Evolutionary conservation across 768 basidiomycete genomes (phyloP).

Genomic region (Macrolepiota fuliginosa): DNA sequence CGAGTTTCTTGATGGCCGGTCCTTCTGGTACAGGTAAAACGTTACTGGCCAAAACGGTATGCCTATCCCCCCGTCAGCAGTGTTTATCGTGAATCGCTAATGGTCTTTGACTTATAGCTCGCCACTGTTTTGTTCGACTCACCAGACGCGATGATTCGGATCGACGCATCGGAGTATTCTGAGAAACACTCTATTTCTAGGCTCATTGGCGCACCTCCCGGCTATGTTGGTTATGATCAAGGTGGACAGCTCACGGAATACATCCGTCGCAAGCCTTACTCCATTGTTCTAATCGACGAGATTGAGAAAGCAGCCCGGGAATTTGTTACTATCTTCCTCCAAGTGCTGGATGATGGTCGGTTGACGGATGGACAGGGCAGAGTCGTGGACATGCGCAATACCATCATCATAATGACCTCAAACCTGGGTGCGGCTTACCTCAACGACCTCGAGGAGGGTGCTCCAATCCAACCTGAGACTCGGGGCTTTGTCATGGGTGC

Average conservation of each 20-base stretch:
- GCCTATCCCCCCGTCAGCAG: slow-evolving; percentile 23
- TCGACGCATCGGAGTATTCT: slow-evolving; percentile 93
- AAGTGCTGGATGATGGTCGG: slow-evolving; percentile 90
- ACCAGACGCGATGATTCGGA: slow-evolving; percentile 86
- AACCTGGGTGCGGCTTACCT: slow-evolving; percentile 82
- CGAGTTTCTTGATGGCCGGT: slow-evolving; percentile 91
- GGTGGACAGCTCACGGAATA: slow-evolving; percentile 94
- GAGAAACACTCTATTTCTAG: slow-evolving; percentile 60
- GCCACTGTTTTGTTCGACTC: slow-evolving; percentile 90
- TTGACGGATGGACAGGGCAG: slow-evolving; percentile 94
- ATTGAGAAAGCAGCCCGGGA: slow-evolving; percentile 87
- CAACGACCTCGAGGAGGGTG: slow-evolving; percentile 70
- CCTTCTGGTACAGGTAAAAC: slow-evolving; percentile 93
- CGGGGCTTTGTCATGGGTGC: slow-evolving; percentile 71
- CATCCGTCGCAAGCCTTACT: slow-evolving; percentile 87
- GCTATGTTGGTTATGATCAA: slow-evolving; percentile 89
- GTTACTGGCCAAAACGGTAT: slow-evolving; percentile 82
- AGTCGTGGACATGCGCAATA: slow-evolving; percentile 83
- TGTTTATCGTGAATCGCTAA: neutral
- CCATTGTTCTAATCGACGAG: slow-evolving; percentile 82
- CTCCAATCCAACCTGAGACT: slow-evolving; percentile 55
- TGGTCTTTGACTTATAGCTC: slow-evolving; percentile 46
- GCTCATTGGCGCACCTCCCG: slow-evolving; percentile 64
- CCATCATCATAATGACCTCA: slow-evolving; percentile 93
- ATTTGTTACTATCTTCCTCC: slow-evolving; percentile 53